Percentiles rank a stretch among this genome's conserved stretches.
Evolutionary conservation across 352 stramenopile species (phyloP).

Genomic region (Phytophthora tubulina): DNA sequence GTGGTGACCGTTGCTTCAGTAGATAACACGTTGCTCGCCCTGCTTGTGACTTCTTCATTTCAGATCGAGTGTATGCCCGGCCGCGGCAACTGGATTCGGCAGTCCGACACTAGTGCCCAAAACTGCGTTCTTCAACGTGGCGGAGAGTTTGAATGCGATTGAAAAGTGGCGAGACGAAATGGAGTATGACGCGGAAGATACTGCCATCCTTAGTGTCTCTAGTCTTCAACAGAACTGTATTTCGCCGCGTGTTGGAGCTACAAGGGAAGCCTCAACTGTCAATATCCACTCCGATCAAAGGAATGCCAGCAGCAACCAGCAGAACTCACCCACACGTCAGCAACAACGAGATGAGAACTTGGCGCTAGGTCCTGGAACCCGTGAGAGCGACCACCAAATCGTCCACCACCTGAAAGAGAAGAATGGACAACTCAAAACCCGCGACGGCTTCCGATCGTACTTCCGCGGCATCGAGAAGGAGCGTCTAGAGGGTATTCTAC

Average conservation of each 20-base stretch:
- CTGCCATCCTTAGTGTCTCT: constrained; percentile 25
- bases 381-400: constrained; percentile 55
- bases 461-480: constrained; percentile 67
- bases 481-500: constrained; percentile 60
- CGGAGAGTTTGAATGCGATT: constrained; percentile 75
- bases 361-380: constrained; percentile 50
- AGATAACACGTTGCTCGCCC: constrained; percentile 7
- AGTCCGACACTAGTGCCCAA: constrained; percentile 31
- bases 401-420: constrained; percentile 65
- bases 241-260: constrained; percentile 19
- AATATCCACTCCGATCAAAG: not conserved
- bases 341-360: constrained; percentile 8
- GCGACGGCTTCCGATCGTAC: constrained; percentile 74
- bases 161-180: constrained; percentile 79
- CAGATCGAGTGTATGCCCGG: constrained; percentile 24
- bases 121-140: constrained; percentile 76
- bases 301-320: constrained; percentile 22
- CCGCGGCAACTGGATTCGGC: constrained; percentile 11
- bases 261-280: not conserved
- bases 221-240: constrained; percentile 44
- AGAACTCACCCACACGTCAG: constrained; percentile 27
- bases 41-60: not conserved
- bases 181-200: constrained; percentile 51
- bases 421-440: constrained; percentile 72
- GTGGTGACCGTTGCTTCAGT: not conserved